Base-by-base conservation (phyloP, 1,284 basidiomycete species). In the Filobasidium uniguttulatum region DNA sequence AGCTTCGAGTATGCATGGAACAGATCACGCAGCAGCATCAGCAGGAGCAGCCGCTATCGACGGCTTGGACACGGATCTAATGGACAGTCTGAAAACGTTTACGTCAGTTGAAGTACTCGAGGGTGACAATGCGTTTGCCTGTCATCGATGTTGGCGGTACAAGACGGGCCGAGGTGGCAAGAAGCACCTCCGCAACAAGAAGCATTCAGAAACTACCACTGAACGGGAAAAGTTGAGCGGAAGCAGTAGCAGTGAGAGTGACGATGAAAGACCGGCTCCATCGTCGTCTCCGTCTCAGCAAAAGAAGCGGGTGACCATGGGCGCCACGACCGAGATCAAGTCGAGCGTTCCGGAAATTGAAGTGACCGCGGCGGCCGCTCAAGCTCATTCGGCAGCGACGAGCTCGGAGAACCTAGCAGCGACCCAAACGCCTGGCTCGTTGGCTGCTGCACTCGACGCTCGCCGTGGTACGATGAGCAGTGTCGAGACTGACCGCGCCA, bases 41-140 rank as follows among this genome's bases (percentile, higher is more conserved):
- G n/a, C n/a, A n/a, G 3, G 33, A 36, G 48, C 26, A 15, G 26
- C 41, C 15, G 28, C 43, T 10, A 37, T 52, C 12, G 55, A 48
- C 37, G 53, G 46, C 26, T 26, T 28, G 48, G 58, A 37, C 48
- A 66, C 66, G 5, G 73, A 73, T 19, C 57, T 78, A 12, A 66
- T 73, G 43, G 70, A 72, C 50, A 86, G 84, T 55, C 68, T 96
- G 53, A 75, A 80, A 54, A 76, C 83, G 67, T 96, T 96, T 66
- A 94, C 88, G 0, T 74, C 81, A 3, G 88, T 93, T 19, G 90
- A 96, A 62, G 78, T 88, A 6, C 71, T 96, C 26, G 86, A 94
- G 57, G 88, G 87, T 1, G 88, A 93, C 58, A 94, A 96, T 60
- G 83, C 82, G 70, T 91, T 94, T 55, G 86, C 88, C 0, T 96